Evolutionary conservation across 1,139 yeast genomes (phyloP).

Genomic region (Taiozyma sp.): DNA sequence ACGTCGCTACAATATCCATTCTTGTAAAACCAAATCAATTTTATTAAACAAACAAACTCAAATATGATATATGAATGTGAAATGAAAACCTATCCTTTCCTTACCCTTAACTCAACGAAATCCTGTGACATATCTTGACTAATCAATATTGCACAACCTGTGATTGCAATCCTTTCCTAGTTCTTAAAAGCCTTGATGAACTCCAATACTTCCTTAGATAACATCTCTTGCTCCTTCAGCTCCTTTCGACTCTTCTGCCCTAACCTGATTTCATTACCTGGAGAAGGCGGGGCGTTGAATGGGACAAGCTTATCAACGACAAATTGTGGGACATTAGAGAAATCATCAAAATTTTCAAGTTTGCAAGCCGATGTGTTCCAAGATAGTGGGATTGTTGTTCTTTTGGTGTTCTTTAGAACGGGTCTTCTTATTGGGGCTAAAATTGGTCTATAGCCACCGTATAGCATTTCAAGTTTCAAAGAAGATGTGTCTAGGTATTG

Average conservation of each 20-base stretch:
- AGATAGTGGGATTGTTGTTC: constrained; percentile 19
- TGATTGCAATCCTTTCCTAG: constrained; percentile 4
- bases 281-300: constrained; percentile 16
- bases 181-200: constrained; percentile 22
- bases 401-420: constrained; percentile 8
- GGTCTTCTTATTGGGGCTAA: constrained; percentile 21
- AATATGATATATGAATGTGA: not conserved
- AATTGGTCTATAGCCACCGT: constrained; percentile 22
- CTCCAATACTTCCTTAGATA: constrained; percentile 20
- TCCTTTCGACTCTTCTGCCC: constrained; percentile 20
- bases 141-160: not conserved
- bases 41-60: not conserved
- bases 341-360: constrained; percentile 20
- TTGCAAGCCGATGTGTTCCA: constrained; percentile 23
- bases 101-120: not conserved
- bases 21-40: not conserved
- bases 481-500: constrained; percentile 16
- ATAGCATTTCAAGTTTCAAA: constrained; percentile 18
- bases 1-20: not conserved
- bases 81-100: not conserved
- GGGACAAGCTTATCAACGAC: constrained; percentile 23
- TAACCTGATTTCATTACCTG: constrained; percentile 23
- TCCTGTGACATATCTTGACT: not conserved
- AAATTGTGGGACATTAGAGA: constrained; percentile 21
- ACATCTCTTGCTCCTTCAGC: constrained; percentile 15